Percentiles rank a stretch among this genome's conserved stretches.
phyloP scores from a whole-genome alignment of 2,329 filamentous ascomycete genomes.

The Sarocladium oryzae region DNA sequence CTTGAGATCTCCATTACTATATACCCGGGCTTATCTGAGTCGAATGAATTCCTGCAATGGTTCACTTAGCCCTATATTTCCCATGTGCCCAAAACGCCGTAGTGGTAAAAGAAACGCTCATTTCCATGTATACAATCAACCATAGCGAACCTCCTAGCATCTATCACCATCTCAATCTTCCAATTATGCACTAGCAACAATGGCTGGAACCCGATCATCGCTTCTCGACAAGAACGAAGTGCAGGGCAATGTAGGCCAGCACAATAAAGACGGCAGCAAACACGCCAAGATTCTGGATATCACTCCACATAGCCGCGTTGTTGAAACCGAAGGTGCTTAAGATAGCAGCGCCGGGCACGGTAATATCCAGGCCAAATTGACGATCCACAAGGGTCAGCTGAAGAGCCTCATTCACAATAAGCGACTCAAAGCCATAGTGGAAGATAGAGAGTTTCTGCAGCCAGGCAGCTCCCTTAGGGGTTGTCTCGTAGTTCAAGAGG shows the following conservation, averaged over 20 bases:
- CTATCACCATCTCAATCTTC: not conserved
- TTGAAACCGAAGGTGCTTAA: conserved; percentile 93
- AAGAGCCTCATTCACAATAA: conserved; percentile 95
- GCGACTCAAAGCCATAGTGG: conserved; percentile 92
- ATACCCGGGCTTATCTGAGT: too few species aligned
- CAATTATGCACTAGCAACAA: not conserved
- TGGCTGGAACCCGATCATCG: conserved; percentile 17
- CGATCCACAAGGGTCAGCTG: conserved; percentile 85
- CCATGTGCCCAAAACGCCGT: too few species aligned
- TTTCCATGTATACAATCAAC: too few species aligned
- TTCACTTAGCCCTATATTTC: too few species aligned
- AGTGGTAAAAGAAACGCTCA: too few species aligned
- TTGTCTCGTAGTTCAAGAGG: conserved; percentile 88
- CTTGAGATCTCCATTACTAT: too few species aligned
- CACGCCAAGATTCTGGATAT: conserved; percentile 73
- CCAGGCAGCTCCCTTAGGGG: conserved; percentile 80
- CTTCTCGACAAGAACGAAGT: conserved; percentile 86
- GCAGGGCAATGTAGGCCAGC: conserved; percentile 87
- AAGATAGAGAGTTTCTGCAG: conserved; percentile 93
- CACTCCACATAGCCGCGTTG: conserved; percentile 76
- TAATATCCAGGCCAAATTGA: conserved; percentile 94
- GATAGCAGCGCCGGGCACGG: conserved; percentile 89
- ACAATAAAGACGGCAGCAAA: conserved; percentile 81
- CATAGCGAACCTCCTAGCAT: too few species aligned
- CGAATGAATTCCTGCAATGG: too few species aligned